Evolutionary conservation across 2,329 filamentous ascomycete species (phyloP), one percentile per base, ranked within the genome.

Genomic region (Neofusicoccum laricinum): DNA sequence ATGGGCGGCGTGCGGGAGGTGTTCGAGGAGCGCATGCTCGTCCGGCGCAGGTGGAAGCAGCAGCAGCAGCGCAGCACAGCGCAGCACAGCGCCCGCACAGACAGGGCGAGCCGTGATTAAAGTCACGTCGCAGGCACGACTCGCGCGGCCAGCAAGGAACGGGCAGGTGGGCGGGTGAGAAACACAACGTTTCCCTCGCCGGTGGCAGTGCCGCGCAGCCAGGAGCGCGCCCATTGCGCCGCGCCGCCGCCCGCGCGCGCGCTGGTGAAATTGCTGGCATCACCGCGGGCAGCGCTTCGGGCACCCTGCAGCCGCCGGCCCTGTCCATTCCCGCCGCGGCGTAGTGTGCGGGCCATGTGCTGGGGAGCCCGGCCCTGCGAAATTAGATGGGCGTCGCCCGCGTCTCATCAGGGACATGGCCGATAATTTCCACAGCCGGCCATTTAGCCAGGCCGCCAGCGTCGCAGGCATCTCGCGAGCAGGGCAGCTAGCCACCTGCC

Each of bases 381-480:
- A 63, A 63, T 63, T 51, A 46, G 49, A 63, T 34, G 61, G 61
- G 46, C 61, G 32, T 62, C 15, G 45, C 48, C 30, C 46, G 46
- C 59, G 61, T 63, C 61, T 63, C 61, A 63, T 51, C 46, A 59
- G 55, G 55, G 55, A 53, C 61, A 63, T 45, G 61, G 46, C 32
- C 43, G 58, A 45, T 34, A 59, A 59, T 59, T 45, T 43, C 38
- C 53, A 58, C 53, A 7, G 36, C 36, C 36, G 40, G 7, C 53
- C 53, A 58, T 58, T 59, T 59, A 59, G 55, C 55, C 55, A 59
- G 55, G 55, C 55, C 55, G 40, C 55, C 55, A 59, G 55, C 55
- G 55, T 59, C 55, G 41, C 55, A 59, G 38, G 19, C 51, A 21
- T 21, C 51, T n/a, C 51, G 36, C 51, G 34, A 30, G n/a, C 17